Conservation (phyloP, 768 basidiomycete species). For the Tephrocybe sp. region DNA sequence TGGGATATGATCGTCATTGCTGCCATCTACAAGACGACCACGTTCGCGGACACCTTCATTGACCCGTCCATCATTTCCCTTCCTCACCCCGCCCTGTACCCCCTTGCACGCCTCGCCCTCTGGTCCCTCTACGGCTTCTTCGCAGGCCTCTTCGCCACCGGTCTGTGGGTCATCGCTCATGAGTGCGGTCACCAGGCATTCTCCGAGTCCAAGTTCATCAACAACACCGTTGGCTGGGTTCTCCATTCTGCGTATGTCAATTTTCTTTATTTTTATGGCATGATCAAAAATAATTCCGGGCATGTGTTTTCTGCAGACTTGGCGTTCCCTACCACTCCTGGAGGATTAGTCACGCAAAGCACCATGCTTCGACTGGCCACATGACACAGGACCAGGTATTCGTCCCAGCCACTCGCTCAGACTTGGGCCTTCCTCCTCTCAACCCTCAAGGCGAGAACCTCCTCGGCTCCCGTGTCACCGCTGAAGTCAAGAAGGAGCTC, state of each 20-base stretch:
- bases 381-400: constrained; percentile 96
- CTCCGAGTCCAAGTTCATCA: constrained; percentile 87
- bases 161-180: constrained; percentile 92
- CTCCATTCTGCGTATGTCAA: constrained; percentile 79
- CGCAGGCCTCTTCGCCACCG: constrained; percentile 84
- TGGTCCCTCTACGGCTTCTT: constrained; percentile 84
- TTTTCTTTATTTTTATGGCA: neutral
- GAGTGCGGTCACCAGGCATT: constrained; percentile 97
- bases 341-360: constrained; percentile 91
- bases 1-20: constrained; percentile 76
- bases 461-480: constrained; percentile 59
- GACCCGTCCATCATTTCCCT: constrained; percentile 52
- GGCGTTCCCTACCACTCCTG: constrained; percentile 97
- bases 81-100: constrained; percentile 59
- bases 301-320: constrained; percentile 48
- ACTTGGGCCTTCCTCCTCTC: constrained; percentile 61
- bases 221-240: constrained; percentile 90
- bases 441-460: constrained; percentile 66
- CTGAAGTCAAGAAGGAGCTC: constrained; percentile 68
- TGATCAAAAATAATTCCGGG: constrained; percentile 14
- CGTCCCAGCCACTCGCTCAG: constrained; percentile 84
- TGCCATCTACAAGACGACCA: constrained; percentile 63
- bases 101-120: constrained; percentile 57
- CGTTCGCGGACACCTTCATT: constrained; percentile 61
- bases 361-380: constrained; percentile 93